Evolutionary conservation across 1,284 basidiomycete species (phyloP), one percentile per base, ranked within the genome.

Genomic region (Stereum hirsutum): DNA sequence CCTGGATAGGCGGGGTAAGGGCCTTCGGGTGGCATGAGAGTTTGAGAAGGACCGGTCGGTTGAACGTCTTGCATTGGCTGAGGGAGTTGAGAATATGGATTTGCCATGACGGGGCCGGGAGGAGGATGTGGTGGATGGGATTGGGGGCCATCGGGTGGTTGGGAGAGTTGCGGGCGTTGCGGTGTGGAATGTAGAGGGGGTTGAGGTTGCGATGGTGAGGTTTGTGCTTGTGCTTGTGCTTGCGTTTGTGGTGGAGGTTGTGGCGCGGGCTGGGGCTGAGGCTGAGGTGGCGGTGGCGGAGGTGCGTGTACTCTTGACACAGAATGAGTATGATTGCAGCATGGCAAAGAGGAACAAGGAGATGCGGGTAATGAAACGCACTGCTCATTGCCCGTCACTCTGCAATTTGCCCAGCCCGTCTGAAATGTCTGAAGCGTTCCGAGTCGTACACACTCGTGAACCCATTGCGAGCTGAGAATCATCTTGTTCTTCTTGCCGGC

Each of bases 381-480:
- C 85, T 66, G 62, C 61, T 89, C 86, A 24, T 64, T 69, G n/a
- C 86, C 86, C 12, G 72, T 79, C 21, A 89, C 75, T 63, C 80
- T 89, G 53, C 81, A 89, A 19, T 75, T 81, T 14, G 80, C 85
- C 74, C 80, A 89, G 53, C 84, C 78, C 45, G 65, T 75, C 43
- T 76, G 72, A 53, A 79, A 88, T 0, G 81, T 84, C 57, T 84
- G 82, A 34, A 89, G 66, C 35, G 71, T 68, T 41, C 74, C 72
- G 2, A 69, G 62, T 48, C 77, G 73, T 51, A 89, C 66, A 53
- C 86, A 89, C 55, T 85, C 81, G 44, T 74, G 68, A 20, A 86
- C 70, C 86, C 86, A 89, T 37, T 71, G 71, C 4, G 74, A 70
- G 52, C 75, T 69, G 6, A 89, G 73, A 3, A 89, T 74, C 34